Conservation (phyloP, 2,329 filamentous ascomycete species). For the Penicillium vulpinum region DNA sequence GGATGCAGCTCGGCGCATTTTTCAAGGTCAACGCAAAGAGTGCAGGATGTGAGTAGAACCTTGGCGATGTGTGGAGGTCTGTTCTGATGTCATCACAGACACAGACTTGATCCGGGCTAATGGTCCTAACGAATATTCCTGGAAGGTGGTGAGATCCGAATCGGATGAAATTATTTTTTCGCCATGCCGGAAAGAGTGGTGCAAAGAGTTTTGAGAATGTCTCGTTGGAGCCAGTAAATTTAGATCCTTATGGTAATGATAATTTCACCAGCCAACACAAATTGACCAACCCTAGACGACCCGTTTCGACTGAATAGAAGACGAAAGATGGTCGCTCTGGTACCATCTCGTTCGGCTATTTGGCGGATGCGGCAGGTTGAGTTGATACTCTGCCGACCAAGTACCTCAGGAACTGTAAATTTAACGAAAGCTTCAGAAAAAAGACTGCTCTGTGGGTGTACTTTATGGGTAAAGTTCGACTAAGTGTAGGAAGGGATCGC, state of each 20-base stretch:
- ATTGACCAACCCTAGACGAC: constrained; percentile 8
- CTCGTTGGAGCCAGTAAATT: constrained; percentile 30
- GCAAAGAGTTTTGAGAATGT: constrained; percentile 46
- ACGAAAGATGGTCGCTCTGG: constrained; percentile 37
- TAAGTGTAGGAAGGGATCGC: constrained; percentile 5
- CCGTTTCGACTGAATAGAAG: constrained; percentile 12
- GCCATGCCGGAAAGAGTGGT: constrained; percentile 44
- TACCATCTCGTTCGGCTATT: constrained; percentile 48
- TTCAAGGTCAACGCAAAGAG: constrained; percentile 44
- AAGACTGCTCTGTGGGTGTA: constrained; percentile 55
- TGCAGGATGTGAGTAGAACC: constrained; percentile 24
- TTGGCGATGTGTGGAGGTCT: not conserved
- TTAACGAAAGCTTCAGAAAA: constrained; percentile 53
- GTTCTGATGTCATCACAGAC: constrained; percentile 24
- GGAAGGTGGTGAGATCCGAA: constrained; percentile 52
- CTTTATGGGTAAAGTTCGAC: constrained; percentile 35
- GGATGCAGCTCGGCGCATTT: constrained; percentile 37
- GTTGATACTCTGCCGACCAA: constrained; percentile 47
- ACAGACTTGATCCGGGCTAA: constrained; percentile 49
- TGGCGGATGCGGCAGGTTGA: constrained; percentile 53
- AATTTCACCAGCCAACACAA: not conserved
- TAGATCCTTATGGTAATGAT: constrained; percentile 2
- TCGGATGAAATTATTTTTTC: constrained; percentile 48
- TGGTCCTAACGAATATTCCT: constrained; percentile 28
- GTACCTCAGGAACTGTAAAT: constrained; percentile 41